Base-by-base conservation (phyloP, 306 rosid species). In the Lithocarpus polystachyus region DNA sequence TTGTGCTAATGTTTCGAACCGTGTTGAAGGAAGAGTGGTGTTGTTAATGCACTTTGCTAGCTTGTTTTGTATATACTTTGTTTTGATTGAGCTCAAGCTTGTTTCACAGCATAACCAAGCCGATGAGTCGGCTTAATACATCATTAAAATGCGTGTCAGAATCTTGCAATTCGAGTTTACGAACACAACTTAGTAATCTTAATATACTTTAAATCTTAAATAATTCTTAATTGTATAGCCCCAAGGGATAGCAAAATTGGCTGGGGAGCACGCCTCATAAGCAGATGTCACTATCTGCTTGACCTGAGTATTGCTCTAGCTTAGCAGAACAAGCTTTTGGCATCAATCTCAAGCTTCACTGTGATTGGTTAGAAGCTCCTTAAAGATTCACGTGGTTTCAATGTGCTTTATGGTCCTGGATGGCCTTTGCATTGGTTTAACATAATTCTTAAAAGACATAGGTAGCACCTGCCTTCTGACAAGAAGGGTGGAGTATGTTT, bases 301-400 rank as follows among this genome's bases (percentile, higher is more conserved):
- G 29, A 59, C 29, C 29, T 22, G 15, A 71, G 51, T 65, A 33
- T 72, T 65, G 22, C 76, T 76, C 40, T 65, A 35, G 35, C 77
- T 75, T 17, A 33, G 20, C 68, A 43, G 13, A 11, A 51, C 51
- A 71, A 71, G 76, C 52, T 64, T 71, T 81, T 71, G 62, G 56
- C 79, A 71, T 68, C 1, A 24, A 71, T 59, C 11, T 23, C 7
- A 45, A 57, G 72, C 62, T 84, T 53, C 69, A 35, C 48, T 71
- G 68, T 26, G 57, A 56, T 72, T 73, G 69, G 73, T 37, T 67
- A 56, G 84, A 70, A 68, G 72, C 72, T 53, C 51, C 70, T 33
- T 57, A 24, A 23, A 71, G 35, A 14, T n/a, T 59, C 17, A 0
- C 3, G 0, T 23, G 13, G 15, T 59, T 28, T 64, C 23, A 29